These are phyloP conservation scores for Daucus carota DNA, from an alignment of 129 eudicot species.

Conservation along the genomic window DNA sequence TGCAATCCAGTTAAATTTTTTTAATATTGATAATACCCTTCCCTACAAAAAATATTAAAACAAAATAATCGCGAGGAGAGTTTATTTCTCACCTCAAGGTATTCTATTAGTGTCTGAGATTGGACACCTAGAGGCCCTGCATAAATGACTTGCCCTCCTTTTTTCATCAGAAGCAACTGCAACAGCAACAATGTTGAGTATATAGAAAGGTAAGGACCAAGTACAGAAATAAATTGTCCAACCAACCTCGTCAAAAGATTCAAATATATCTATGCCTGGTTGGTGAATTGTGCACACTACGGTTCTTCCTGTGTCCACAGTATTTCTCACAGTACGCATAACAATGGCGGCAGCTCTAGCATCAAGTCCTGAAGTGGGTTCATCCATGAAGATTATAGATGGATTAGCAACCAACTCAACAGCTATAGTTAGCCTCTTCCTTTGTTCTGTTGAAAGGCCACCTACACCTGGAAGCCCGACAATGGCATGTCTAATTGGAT, in stretches of 20 bases:
- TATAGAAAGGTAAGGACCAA: neutral
- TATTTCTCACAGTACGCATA: slow-evolving; percentile 74
- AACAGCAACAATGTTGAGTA: slow-evolving; percentile 9
- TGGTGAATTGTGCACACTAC: slow-evolving; percentile 89
- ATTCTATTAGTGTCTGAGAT: slow-evolving; percentile 52
- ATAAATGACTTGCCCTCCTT: slow-evolving; percentile 74
- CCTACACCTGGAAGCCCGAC: slow-evolving; percentile 76
- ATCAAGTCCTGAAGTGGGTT: slow-evolving; percentile 83
- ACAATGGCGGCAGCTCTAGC: slow-evolving; percentile 89
- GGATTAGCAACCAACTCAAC: slow-evolving; percentile 86
- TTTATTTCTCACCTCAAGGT: slow-evolving; percentile 46
- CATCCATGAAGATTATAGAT: slow-evolving; percentile 89
- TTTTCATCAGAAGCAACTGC: slow-evolving; percentile 61
- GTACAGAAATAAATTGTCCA: neutral
- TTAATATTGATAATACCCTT: neutral
- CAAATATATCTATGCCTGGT: slow-evolving; percentile 76
- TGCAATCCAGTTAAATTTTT: neutral
- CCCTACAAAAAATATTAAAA: neutral
- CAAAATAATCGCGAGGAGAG: neutral
- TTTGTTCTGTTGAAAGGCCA: slow-evolving; percentile 80
- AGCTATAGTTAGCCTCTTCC: slow-evolving; percentile 73
- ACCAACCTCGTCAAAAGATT: slow-evolving; percentile 71
- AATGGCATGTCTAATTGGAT: slow-evolving; percentile 38
- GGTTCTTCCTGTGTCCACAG: slow-evolving; percentile 73
- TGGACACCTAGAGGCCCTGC: slow-evolving; percentile 61